phyloP scores from a whole-genome alignment of 306 rosid species.

The Prunus mongolica region DNA sequence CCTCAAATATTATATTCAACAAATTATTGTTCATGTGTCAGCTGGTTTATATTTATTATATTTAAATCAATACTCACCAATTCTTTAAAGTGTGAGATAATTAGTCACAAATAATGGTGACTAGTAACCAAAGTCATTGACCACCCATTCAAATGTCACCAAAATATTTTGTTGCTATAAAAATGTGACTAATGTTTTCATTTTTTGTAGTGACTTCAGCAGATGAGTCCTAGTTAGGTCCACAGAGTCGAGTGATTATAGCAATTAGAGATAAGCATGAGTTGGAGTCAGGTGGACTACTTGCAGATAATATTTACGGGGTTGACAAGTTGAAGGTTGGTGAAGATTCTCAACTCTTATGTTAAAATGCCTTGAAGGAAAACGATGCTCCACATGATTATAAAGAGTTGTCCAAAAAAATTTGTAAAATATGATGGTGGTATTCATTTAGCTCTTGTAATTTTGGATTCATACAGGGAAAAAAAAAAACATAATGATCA shows the following conservation, averaged over 20 bases:
- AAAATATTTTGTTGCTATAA: too few relatives aligned
- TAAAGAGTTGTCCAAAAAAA: not conserved
- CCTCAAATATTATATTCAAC: too few relatives aligned
- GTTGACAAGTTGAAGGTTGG: not conserved
- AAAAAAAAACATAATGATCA: not conserved
- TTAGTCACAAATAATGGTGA: too few relatives aligned
- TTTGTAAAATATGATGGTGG: not conserved
- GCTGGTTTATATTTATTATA: too few relatives aligned
- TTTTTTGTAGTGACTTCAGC: not conserved
- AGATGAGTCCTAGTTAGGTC: not conserved
- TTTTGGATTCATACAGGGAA: not conserved
- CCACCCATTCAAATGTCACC: too few relatives aligned
- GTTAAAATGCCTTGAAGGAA: not conserved
- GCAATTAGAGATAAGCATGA: conserved; percentile 9
- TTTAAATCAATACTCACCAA: too few relatives aligned
- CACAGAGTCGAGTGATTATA: conserved; percentile 11
- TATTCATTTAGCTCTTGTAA: conserved; percentile 11
- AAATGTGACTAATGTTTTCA: too few relatives aligned
- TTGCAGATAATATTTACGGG: not conserved
- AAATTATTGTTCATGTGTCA: too few relatives aligned
- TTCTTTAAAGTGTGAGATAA: too few relatives aligned
- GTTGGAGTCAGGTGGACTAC: not conserved
- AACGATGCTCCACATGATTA: not conserved
- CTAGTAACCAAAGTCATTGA: too few relatives aligned
- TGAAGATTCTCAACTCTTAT: not conserved